Base-by-base conservation (phyloP, 768 basidiomycete genomes). In the Lactifluus pinguis region DNA sequence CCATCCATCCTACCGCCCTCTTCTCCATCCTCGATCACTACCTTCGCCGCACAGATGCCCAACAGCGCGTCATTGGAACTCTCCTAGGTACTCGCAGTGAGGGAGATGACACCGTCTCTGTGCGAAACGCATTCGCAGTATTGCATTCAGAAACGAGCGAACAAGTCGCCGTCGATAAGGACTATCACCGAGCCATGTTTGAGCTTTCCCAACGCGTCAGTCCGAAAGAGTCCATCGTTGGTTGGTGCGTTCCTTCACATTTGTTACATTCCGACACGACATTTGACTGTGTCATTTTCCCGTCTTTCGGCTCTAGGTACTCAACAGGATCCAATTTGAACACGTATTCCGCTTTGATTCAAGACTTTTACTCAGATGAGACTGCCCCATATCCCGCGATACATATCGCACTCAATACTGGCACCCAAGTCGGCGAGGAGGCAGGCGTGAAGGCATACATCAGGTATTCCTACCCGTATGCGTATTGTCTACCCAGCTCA, bases 1-100 rank as follows among this genome's bases (percentile, higher is more conserved):
- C 86, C 51, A 82, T 98, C 62, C 92, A 95, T 71, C 94, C 95
- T 13, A 87, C 92, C 54, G 93, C 92, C 4, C 83, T 98, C 51
- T 92, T 97, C 72, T 87, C 92, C 55, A 91, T 98, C 77, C 85
- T 98, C 66, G 95, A 97, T 75, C 95, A 98, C 78, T 95, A 94
- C 74, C 85, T 98, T 54, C 88, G 95, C 17, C 84, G 92, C 62
- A 86, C 83, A 44, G 85, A 89, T 66, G 73, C 77, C 30, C 89
- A 94, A 68, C 85, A 86, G 61, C 85, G 95, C 60, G 95, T 98
- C 17, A 95, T 98, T 71, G 95, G 95, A 21, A 97, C 95, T 0
- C 84, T 98, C 32, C 86, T 98, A 25, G 95, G 95, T 17, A 82
- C 81, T 55, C 84, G 95, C 64, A 83, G 80, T 32, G 79, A 79